phyloP scores from a whole-genome alignment of 2,329 filamentous ascomycete species.

The Cladophialophora bantiana region DNA sequence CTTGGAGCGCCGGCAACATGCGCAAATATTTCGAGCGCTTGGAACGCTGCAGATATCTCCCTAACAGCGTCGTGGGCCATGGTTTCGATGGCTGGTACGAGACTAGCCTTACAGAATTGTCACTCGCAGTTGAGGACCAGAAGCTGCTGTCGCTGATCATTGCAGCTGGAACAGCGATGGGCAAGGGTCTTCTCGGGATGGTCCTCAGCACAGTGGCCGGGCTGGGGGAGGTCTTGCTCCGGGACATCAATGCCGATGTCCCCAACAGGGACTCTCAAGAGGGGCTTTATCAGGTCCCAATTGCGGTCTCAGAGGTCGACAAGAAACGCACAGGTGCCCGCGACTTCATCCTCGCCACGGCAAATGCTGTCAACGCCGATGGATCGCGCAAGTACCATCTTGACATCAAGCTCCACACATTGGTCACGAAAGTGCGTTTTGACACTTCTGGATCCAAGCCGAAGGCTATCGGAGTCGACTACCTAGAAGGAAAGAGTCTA shows the following conservation, averaged over 20 bases:
- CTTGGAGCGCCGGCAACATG: slow-evolving; percentile 67
- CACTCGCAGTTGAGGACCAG: slow-evolving; percentile 59
- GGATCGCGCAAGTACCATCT: slow-evolving; percentile 64
- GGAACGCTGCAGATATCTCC: slow-evolving; percentile 63
- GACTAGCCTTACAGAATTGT: slow-evolving; percentile 59
- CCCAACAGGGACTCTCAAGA: slow-evolving; percentile 54
- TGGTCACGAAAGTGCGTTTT: slow-evolving; percentile 57
- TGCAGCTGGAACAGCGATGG: slow-evolving; percentile 61
- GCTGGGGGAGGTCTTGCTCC: slow-evolving; percentile 55
- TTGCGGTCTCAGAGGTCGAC: slow-evolving; percentile 58
- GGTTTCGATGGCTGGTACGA: slow-evolving; percentile 65
- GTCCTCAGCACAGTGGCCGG: slow-evolving; percentile 52
- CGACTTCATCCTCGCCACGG: slow-evolving; percentile 61
- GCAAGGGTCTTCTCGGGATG: slow-evolving; percentile 50
- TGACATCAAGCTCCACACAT: slow-evolving; percentile 59
- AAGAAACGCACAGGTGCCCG: slow-evolving; percentile 61
- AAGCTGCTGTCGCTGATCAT: slow-evolving; percentile 61
- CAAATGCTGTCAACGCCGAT: slow-evolving; percentile 57
- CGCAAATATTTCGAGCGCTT: slow-evolving; percentile 62
- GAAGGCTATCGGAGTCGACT: slow-evolving; percentile 58
- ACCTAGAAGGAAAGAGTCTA: slow-evolving; percentile 55
- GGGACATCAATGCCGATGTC: slow-evolving; percentile 61
- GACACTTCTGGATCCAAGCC: slow-evolving; percentile 49
- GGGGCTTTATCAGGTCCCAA: slow-evolving; percentile 65
- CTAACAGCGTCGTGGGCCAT: slow-evolving; percentile 54